Conservation (phyloP, 1,284 basidiomycete species). For the Papiliotrema fonsecae region DNA sequence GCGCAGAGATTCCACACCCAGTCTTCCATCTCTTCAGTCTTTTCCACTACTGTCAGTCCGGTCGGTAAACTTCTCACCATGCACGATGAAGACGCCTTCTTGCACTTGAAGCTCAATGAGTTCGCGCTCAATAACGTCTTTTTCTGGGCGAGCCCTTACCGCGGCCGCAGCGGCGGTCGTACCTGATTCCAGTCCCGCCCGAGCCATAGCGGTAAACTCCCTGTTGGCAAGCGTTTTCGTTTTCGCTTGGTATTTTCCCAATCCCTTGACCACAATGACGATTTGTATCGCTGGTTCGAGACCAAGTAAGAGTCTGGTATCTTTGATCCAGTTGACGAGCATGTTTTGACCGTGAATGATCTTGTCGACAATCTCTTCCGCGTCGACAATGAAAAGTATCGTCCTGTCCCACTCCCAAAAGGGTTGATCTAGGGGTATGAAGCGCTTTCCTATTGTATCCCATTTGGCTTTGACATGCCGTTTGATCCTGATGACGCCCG, state of each 20-base stretch:
- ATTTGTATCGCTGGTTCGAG: slow-evolving; percentile 26
- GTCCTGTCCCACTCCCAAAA: slow-evolving; percentile 48
- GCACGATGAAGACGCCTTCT: slow-evolving; percentile 35
- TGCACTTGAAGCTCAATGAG: slow-evolving; percentile 40
- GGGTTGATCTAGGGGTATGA: slow-evolving; percentile 28
- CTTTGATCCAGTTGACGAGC: slow-evolving; percentile 29
- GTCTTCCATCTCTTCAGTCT: slow-evolving; percentile 44
- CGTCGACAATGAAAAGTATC: slow-evolving; percentile 33
- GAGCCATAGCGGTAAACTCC: slow-evolving; percentile 32
- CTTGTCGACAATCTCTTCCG: slow-evolving; percentile 40
- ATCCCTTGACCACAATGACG: slow-evolving; percentile 42
- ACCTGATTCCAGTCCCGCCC: slow-evolving; percentile 22
- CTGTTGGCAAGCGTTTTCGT: slow-evolving; percentile 28
- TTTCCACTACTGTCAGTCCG: slow-evolving; percentile 32
- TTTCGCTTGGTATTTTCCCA: slow-evolving; percentile 39
- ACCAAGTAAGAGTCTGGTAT: slow-evolving; percentile 25
- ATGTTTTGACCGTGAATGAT: slow-evolving; percentile 18
- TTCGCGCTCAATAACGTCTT: slow-evolving; percentile 37
- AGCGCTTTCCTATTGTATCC: slow-evolving; percentile 27
- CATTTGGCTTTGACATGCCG: slow-evolving; percentile 37
- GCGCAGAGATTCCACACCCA: slow-evolving; percentile 46
- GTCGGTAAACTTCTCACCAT: slow-evolving; percentile 26
- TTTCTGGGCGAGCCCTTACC: slow-evolving; percentile 15
- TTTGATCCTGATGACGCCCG: slow-evolving; percentile 39
- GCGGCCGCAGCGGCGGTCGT: neutral